A percentile compares a stretch with the other conserved stretches of the same genome.
These are phyloP conservation scores for Diplocarpon mali DNA, from an alignment of 2,329 filamentous ascomycete species.

Conservation along the genomic window DNA sequence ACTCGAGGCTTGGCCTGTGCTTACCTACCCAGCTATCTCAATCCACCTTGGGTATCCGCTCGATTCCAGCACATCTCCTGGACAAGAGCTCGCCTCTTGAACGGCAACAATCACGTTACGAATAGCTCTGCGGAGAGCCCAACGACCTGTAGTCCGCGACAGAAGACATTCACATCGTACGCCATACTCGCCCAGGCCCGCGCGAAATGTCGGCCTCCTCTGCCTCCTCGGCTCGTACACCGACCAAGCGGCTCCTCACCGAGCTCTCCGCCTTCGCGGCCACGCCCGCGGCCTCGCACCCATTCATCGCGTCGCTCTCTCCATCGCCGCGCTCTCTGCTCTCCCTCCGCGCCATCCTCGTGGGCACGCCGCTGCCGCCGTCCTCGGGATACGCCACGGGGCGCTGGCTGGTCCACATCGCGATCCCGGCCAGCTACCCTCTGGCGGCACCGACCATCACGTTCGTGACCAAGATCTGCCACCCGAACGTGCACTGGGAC, in stretches of 20 bases:
- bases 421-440: constrained; percentile 69
- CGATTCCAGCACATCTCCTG: no score
- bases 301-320: constrained; percentile 44
- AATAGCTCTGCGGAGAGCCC: no score
- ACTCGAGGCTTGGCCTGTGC: no score
- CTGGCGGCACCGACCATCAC: constrained; percentile 62
- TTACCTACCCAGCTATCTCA: no score
- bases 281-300: constrained; percentile 38
- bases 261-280: constrained; percentile 36
- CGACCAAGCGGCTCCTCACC: constrained; percentile 45
- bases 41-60: no score
- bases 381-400: constrained; percentile 37
- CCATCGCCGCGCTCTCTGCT: constrained; percentile 45
- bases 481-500: constrained; percentile 65
- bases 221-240: constrained; percentile 21
- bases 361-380: constrained; percentile 30
- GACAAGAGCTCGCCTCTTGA: no score
- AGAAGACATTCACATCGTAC: no score
- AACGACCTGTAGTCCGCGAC: no score
- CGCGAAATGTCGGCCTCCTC: background rate
- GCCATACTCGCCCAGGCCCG: no score
- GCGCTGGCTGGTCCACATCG: constrained; percentile 72
- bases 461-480: constrained; percentile 77
- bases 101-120: no score
- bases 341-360: constrained; percentile 34